Base-by-base conservation (phyloP, 2,329 filamentous ascomycete species). In the Polychaeton citri region DNA sequence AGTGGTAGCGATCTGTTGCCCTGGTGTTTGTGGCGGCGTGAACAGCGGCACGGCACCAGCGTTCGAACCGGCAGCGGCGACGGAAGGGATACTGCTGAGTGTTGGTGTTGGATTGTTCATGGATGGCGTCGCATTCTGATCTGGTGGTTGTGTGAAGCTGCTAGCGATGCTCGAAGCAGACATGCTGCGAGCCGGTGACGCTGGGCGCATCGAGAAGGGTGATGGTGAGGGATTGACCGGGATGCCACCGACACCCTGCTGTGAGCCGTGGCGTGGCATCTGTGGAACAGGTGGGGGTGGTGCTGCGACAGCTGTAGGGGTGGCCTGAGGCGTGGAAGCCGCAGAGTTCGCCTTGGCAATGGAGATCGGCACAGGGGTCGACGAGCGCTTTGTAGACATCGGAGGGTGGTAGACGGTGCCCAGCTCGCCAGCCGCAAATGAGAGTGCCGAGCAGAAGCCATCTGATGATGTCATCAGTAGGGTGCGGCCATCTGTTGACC, bases 401-500 rank as follows among this genome's bases (percentile, higher is more conserved):
- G 30, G 30, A 20, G 79, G 79, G 6, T 76, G 78, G 56, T 92
- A 92, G 4, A 76, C 63, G 44, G 88, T 78, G 9, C 90, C 90
- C 1, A 98, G 66, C 57, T 98, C 90, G 6, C 84, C 83, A 2
- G 81, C 66, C 1, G 74, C 61, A 53, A 98, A 98, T 0, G 86
- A 81, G 5, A 98, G 66, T 0, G 83, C 81, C 0, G 90, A 98
- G 58, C 90, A 98, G 64, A 96, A 98, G 0, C 90, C 90, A 58
- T 98, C 90, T 0, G 90, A 95, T 0, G 90, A 98, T n/a, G 86
- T 90, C 64, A 98, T 92, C 34, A 98, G 69, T 16, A 98, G 65
- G 2, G 80, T 86, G 30, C 75, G 67, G 9, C 81, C 81, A 57
- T 87, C 81, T 43, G 69, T 76, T 1, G 81, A 81, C 90, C 90